Percentiles rank a stretch among this genome's conserved stretches.
Conservation (phyloP, 208 protist species). For the Herpetomonas tarakana region DNA sequence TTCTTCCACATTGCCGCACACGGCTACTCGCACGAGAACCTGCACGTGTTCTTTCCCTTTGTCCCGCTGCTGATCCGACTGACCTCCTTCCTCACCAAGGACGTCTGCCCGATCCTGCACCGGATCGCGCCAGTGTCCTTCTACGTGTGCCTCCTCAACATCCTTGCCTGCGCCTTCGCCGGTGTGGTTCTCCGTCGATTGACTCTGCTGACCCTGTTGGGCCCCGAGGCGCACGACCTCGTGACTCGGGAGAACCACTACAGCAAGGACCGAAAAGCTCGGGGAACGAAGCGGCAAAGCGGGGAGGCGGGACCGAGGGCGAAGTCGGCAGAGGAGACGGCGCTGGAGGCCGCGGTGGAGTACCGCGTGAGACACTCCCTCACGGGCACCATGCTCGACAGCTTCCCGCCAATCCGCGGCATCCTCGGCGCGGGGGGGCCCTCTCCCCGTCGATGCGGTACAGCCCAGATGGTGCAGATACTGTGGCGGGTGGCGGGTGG, state of each 20-base stretch:
- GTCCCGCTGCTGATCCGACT: constrained; percentile 46
- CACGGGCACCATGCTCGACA: neutral
- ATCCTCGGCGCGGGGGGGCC: neutral
- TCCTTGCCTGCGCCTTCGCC: constrained; percentile 22
- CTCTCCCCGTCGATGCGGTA: too few species aligned
- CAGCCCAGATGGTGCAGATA: neutral
- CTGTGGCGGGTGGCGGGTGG: constrained; percentile 46
- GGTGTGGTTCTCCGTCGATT: constrained; percentile 58
- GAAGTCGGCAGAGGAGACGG: neutral
- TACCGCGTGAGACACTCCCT: neutral
- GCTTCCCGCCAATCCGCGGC: neutral
- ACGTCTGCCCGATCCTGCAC: constrained; percentile 21
- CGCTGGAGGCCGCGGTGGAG: neutral
- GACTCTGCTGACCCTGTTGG: constrained; percentile 47
- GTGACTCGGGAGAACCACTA: constrained; percentile 8
- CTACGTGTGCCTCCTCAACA: constrained; percentile 45
- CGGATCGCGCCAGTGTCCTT: constrained; percentile 42
- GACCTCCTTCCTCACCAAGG: constrained; percentile 27
- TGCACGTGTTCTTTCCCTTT: constrained; percentile 69
- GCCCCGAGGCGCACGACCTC: constrained; percentile 19
- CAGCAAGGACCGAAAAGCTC: neutral
- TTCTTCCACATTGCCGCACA: constrained; percentile 68
- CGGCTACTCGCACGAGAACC: constrained; percentile 75
- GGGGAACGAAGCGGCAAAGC: too few species aligned
- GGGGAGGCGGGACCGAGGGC: too few species aligned